phyloP scores from a whole-genome alignment of 73 alveolate species.

The Urostyla sp. region DNA sequence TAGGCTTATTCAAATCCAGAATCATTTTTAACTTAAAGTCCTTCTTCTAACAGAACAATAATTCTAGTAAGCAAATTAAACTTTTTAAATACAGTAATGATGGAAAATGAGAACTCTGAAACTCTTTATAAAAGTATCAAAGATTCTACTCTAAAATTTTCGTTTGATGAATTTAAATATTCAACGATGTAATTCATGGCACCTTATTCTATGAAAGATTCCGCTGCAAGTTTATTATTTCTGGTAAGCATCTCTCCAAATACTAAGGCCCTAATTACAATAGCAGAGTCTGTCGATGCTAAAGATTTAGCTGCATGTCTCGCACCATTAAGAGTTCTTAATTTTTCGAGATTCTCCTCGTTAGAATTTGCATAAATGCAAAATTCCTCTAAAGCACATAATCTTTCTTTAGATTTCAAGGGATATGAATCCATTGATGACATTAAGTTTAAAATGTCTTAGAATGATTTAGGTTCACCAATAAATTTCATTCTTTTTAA shows the following conservation, averaged over 20 bases:
- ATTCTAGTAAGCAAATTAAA: slow-evolving; percentile 40
- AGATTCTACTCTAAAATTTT: slow-evolving; percentile 64
- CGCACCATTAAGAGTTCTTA: slow-evolving; percentile 64
- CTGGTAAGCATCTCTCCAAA: slow-evolving; percentile 58
- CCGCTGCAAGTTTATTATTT: slow-evolving; percentile 35
- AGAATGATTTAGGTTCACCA: slow-evolving; percentile 60
- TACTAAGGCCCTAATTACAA: slow-evolving; percentile 46
- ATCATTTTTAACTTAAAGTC: slow-evolving; percentile 61
- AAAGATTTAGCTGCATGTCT: slow-evolving; percentile 62
- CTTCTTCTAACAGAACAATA: slow-evolving; percentile 62
- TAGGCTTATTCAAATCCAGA: slow-evolving; percentile 45
- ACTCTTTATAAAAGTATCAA: slow-evolving; percentile 21
- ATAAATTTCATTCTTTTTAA: slow-evolving; percentile 60
- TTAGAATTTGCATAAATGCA: slow-evolving; percentile 61
- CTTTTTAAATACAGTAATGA: slow-evolving; percentile 16
- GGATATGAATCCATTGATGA: slow-evolving; percentile 58
- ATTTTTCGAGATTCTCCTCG: slow-evolving; percentile 57
- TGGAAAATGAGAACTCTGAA: slow-evolving; percentile 6
- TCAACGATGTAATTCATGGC: slow-evolving; percentile 52
- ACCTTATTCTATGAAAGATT: slow-evolving; percentile 49
- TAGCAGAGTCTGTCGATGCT: slow-evolving; percentile 56
- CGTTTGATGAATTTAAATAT: slow-evolving; percentile 56
- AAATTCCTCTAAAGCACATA: slow-evolving; percentile 61
- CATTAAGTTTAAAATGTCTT: slow-evolving; percentile 57
- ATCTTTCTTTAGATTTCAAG: slow-evolving; percentile 59